These are phyloP conservation scores for Pseudonitzschia pungens DNA, from an alignment of 108 stramenopile species.

Conservation along the genomic window DNA sequence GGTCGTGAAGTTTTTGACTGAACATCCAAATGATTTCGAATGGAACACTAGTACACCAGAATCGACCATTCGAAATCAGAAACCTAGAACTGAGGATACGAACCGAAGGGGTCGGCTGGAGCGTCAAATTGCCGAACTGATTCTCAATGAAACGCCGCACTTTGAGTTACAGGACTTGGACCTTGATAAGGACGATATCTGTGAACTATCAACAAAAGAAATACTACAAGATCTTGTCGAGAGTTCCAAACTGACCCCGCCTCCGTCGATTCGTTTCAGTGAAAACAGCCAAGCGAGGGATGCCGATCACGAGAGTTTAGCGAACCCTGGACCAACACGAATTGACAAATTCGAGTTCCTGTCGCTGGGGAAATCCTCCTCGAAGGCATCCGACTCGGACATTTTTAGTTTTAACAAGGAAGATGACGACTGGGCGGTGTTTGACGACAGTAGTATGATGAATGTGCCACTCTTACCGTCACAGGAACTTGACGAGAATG, in stretches of 20 bases:
- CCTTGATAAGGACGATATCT: neutral
- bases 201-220: neutral
- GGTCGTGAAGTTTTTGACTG: neutral
- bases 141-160: constrained; percentile 7
- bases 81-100: constrained; percentile 1
- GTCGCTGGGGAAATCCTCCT: neutral
- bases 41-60: neutral
- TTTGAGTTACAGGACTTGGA: neutral
- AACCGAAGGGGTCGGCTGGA: constrained; percentile 32
- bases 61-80: neutral
- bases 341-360: neutral
- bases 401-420: neutral
- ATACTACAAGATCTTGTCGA: constrained; percentile 9
- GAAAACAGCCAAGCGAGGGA: neutral
- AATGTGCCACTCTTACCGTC: constrained; percentile 3
- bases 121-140: constrained; percentile 22
- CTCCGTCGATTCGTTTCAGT: neutral
- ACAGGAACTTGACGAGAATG: constrained; percentile 3
- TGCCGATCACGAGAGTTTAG: neutral
- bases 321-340: neutral
- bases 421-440: constrained; percentile 13
- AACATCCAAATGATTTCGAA: neutral
- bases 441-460: constrained; percentile 13
- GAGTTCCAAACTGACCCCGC: neutral
- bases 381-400: neutral